These are phyloP conservation scores for Allium sativum DNA, from an alignment of 106 monocot species.

Conservation along the genomic window DNA sequence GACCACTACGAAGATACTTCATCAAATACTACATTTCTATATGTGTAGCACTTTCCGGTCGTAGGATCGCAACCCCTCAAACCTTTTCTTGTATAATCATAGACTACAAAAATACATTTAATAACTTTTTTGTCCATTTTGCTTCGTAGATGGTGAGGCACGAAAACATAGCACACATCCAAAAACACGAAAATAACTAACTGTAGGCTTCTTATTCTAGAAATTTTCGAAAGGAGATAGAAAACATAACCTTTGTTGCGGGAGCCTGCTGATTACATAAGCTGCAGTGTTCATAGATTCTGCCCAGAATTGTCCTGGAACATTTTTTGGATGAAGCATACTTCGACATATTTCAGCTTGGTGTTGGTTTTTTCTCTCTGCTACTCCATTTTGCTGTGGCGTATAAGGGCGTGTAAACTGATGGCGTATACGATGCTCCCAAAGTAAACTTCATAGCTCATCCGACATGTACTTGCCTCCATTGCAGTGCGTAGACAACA, in stretches of 20 bases:
- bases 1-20: slow-evolving; percentile 6
- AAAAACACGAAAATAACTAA: slow-evolving; percentile 1
- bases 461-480: too few species aligned
- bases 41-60: background rate
- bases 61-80: slow-evolving; percentile 3
- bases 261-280: background rate
- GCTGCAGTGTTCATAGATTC: background rate
- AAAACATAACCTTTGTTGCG: background rate
- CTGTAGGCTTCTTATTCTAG: background rate
- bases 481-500: too few species aligned
- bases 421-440: too few species aligned
- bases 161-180: slow-evolving; percentile 1
- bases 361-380: too few species aligned
- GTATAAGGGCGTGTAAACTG: too few species aligned
- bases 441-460: too few species aligned
- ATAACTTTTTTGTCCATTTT: background rate
- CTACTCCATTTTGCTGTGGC: too few species aligned
- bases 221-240: background rate
- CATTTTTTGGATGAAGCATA: too few species aligned
- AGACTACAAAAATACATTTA: slow-evolving; percentile 4
- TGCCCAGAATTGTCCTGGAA: background rate
- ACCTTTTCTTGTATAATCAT: slow-evolving; percentile 2
- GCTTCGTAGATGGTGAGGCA: background rate
- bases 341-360: too few species aligned
- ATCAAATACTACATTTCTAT: slow-evolving; percentile 1